Conservation (phyloP, 2,329 filamentous ascomycete genomes). For the Cyclaneusma minus region DNA sequence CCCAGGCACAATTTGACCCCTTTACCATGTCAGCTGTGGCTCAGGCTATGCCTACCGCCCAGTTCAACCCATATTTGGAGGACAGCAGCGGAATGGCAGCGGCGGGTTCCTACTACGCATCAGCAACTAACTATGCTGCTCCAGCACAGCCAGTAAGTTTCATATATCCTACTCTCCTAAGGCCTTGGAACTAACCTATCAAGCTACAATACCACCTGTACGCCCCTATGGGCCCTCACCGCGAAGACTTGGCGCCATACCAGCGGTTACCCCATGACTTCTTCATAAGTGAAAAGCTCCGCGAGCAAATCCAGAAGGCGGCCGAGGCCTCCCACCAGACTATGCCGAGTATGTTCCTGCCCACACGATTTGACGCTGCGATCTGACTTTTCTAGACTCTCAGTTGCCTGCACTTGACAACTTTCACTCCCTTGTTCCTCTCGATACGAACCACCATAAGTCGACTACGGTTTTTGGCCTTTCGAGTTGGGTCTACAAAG, state of each 20-base stretch:
- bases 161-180: constrained; percentile 1
- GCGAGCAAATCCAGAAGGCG: constrained; percentile 83
- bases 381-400: constrained; percentile 29
- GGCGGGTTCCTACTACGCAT: constrained; percentile 49
- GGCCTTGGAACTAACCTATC: constrained; percentile 9
- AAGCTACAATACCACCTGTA: constrained; percentile 86
- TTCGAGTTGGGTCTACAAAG: constrained; percentile 91
- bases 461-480: constrained; percentile 71
- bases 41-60: constrained; percentile 33
- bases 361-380: background rate
- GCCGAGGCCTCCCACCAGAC: constrained; percentile 73
- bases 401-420: constrained; percentile 69
- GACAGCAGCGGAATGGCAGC: constrained; percentile 42
- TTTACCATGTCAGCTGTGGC: constrained; percentile 44
- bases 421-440: constrained; percentile 81
- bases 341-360: constrained; percentile 47
- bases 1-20: constrained; percentile 41
- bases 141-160: constrained; percentile 42
- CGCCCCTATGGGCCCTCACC: constrained; percentile 69
- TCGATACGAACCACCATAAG: constrained; percentile 71
- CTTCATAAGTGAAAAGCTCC: constrained; percentile 73
- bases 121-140: constrained; percentile 37
- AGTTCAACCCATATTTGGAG: constrained; percentile 64
- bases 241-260: constrained; percentile 67
- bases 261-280: constrained; percentile 82